Conservation (phyloP, 1,284 basidiomycete genomes). For the Rhodotorula sp. region DNA sequence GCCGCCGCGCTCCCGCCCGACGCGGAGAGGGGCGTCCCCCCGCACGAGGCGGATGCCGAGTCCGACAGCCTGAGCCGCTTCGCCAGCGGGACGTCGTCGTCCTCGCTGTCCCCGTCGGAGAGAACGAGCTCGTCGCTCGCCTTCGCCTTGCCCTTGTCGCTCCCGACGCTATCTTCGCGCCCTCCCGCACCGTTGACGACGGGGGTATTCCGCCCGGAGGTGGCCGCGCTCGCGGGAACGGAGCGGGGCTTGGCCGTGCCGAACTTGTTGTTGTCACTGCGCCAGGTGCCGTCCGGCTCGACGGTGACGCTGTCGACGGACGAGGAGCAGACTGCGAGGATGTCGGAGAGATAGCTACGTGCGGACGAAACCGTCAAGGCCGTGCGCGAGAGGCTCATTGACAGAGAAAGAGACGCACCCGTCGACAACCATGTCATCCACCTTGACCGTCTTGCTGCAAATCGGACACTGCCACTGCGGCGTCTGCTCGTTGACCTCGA, state of each 20-base stretch:
- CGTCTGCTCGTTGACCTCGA: slow-evolving; percentile 91
- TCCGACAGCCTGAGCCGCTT: slow-evolving; percentile 70
- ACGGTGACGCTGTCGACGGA: slow-evolving; percentile 87
- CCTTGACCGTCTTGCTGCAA: slow-evolving; percentile 76
- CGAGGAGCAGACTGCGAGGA: slow-evolving; percentile 73
- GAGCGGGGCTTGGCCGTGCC: slow-evolving; percentile 60
- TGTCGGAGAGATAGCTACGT: slow-evolving; percentile 75
- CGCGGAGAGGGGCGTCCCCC: background rate
- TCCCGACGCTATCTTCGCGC: background rate
- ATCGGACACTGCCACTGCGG: slow-evolving; percentile 97
- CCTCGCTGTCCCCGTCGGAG: slow-evolving; percentile 62
- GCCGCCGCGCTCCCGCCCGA: background rate
- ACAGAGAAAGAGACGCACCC: slow-evolving; percentile 29
- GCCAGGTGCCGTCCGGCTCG: slow-evolving; percentile 94
- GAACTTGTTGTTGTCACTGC: slow-evolving; percentile 81
- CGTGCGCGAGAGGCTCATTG: slow-evolving; percentile 1
- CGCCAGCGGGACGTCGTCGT: slow-evolving; percentile 70
- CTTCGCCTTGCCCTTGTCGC: slow-evolving; percentile 29
- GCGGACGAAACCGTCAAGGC: no score
- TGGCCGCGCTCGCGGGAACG: slow-evolving; percentile 45
- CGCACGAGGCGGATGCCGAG: slow-evolving; percentile 58
- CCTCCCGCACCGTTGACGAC: background rate
- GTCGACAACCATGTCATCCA: slow-evolving; percentile 75
- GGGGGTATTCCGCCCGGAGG: slow-evolving; percentile 9
- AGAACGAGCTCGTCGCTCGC: slow-evolving; percentile 55